These are phyloP conservation scores for Rickenella mellea DNA, from an alignment of 768 basidiomycete genomes.

Conservation along the genomic window DNA sequence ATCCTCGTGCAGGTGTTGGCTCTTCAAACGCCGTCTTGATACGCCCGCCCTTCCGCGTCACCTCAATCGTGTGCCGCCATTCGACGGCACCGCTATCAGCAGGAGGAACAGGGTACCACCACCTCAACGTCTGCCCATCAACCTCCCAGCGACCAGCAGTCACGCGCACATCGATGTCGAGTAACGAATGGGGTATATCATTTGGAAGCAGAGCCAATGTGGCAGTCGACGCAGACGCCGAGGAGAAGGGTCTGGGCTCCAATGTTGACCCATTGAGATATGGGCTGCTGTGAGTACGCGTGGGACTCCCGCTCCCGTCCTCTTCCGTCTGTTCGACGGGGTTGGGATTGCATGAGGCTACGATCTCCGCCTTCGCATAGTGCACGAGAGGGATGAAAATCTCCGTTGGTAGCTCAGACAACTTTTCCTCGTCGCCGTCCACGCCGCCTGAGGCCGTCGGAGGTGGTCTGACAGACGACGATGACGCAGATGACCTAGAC, in stretches of 20 bases:
- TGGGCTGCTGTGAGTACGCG: too few relatives aligned
- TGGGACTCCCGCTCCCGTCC: background rate
- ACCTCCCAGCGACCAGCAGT: slow-evolving; percentile 39
- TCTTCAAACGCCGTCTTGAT: slow-evolving; percentile 14
- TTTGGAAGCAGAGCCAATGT: slow-evolving; percentile 2
- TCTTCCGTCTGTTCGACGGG: slow-evolving; percentile 2
- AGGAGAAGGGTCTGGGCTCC: background rate
- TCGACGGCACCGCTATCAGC: slow-evolving; percentile 13
- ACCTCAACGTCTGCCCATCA: slow-evolving; percentile 40
- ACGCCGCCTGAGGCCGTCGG: slow-evolving; percentile 11
- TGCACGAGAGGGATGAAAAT: slow-evolving; percentile 88
- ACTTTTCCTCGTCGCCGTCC: slow-evolving; percentile 19
- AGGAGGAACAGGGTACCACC: slow-evolving; percentile 33
- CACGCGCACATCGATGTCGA: slow-evolving; percentile 33
- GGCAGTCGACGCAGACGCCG: slow-evolving; percentile 1
- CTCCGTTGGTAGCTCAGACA: slow-evolving; percentile 69
- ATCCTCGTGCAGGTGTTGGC: background rate
- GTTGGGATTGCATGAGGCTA: slow-evolving; percentile 9
- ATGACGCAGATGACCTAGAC: background rate
- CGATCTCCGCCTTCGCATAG: slow-evolving; percentile 45
- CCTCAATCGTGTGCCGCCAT: slow-evolving; percentile 27
- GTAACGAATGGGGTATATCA: too few relatives aligned
- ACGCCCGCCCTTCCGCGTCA: slow-evolving; percentile 32
- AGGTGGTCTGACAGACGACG: background rate
- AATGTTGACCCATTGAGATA: background rate